These are phyloP conservation scores for Clitoria ternatea DNA, from an alignment of 306 rosid species.

Conservation along the genomic window DNA sequence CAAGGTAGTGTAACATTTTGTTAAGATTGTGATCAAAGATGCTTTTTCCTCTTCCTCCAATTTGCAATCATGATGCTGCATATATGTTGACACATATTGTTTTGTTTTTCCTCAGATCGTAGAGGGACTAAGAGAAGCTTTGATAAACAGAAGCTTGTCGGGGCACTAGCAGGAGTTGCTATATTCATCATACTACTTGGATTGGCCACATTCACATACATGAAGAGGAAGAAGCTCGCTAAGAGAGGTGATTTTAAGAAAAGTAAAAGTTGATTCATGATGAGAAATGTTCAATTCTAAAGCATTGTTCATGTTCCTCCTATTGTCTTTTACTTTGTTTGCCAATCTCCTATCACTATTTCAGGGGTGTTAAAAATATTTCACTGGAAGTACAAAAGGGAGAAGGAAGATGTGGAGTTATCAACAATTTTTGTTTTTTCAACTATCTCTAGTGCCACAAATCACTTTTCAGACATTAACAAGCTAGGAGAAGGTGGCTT, in stretches of 20 bases:
- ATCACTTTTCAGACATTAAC: background rate
- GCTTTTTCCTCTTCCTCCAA: background rate
- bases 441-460: background rate
- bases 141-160: background rate
- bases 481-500: conserved; percentile 9
- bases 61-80: background rate
- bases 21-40: background rate
- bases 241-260: background rate
- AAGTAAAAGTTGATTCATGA: background rate
- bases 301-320: background rate
- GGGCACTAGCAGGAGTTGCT: background rate
- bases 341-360: background rate
- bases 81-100: background rate
- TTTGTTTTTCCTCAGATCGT: background rate
- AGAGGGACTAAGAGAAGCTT: background rate
- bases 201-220: background rate
- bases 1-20: background rate
- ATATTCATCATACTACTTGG: background rate
- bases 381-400: background rate
- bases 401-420: background rate
- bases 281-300: background rate
- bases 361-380: background rate
- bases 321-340: background rate
- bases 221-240: background rate
- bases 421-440: background rate